phyloP scores from a whole-genome alignment of 2,329 filamentous ascomycete genomes.

The Ilyonectria destructans region DNA sequence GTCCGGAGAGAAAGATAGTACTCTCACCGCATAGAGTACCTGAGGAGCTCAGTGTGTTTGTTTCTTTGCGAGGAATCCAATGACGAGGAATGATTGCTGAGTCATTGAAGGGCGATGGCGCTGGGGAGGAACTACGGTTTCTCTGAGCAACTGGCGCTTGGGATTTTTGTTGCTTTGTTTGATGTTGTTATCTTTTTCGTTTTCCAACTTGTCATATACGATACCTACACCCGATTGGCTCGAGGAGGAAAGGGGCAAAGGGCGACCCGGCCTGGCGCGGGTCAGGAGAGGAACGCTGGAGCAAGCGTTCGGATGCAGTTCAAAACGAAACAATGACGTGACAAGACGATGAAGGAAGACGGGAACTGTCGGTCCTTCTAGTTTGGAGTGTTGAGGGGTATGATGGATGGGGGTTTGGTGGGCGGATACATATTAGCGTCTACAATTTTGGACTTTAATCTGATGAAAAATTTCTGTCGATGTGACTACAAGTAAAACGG shows the following conservation, averaged over 20 bases:
- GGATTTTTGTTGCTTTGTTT: constrained; percentile 13
- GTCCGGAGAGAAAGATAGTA: constrained; percentile 46
- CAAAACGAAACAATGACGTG: constrained; percentile 45
- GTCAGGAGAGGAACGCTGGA: neutral
- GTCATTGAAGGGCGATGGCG: constrained; percentile 11
- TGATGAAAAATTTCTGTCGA: constrained; percentile 32
- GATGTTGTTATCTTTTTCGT: constrained; percentile 5
- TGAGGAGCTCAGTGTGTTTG: constrained; percentile 47
- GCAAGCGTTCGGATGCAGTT: constrained; percentile 14
- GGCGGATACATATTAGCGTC: constrained; percentile 43
- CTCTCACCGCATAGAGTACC: constrained; percentile 51
- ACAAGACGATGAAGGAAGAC: constrained; percentile 45
- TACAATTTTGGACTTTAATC: constrained; percentile 43
- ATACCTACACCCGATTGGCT: constrained; percentile 30
- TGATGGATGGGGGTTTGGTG: constrained; percentile 39
- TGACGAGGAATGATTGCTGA: constrained; percentile 16
- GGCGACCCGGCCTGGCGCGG: constrained; percentile 13
- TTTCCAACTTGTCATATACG: constrained; percentile 31
- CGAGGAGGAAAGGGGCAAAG: constrained; percentile 23
- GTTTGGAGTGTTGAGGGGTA: constrained; percentile 37
- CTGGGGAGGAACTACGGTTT: constrained; percentile 9
- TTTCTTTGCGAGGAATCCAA: constrained; percentile 15
- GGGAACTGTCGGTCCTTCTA: constrained; percentile 34
- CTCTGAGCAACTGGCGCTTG: constrained; percentile 22
- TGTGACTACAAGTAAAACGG: neutral